Percentiles rank a stretch among this genome's conserved stretches.
phyloP scores from a whole-genome alignment of 2,329 filamentous ascomycete species.

The Ophiostoma sp. region DNA sequence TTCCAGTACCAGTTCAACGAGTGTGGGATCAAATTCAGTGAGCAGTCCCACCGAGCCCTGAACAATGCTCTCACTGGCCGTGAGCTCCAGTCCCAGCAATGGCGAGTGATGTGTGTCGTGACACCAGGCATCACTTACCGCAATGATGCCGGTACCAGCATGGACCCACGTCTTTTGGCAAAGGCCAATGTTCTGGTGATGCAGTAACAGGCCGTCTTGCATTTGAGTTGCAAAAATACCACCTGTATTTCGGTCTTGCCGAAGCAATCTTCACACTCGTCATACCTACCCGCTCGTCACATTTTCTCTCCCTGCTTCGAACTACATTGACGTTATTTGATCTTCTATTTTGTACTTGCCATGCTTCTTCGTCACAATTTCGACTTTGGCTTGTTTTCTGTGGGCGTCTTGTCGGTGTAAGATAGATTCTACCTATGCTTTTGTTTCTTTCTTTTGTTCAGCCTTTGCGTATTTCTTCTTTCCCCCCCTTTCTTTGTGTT shows the following conservation, averaged over 20 bases:
- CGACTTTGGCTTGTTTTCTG: too few species aligned
- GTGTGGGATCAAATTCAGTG: constrained; percentile 44
- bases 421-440: background rate
- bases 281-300: too few species aligned
- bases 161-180: constrained; percentile 41
- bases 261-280: too few species aligned
- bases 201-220: constrained; percentile 27
- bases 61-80: constrained; percentile 34
- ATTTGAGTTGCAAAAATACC: background rate
- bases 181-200: constrained; percentile 47
- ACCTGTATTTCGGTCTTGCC: background rate
- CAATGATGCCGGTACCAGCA: constrained; percentile 44
- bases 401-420: too few species aligned
- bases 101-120: constrained; percentile 48
- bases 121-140: constrained; percentile 51
- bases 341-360: too few species aligned
- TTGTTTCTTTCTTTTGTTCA: background rate
- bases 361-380: too few species aligned
- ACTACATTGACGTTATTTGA: too few species aligned
- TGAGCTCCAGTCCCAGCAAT: constrained; percentile 46
- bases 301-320: too few species aligned
- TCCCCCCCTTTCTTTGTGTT: background rate
- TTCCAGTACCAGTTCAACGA: constrained; percentile 43
- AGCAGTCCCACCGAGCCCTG: constrained; percentile 43
- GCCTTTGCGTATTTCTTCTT: background rate